Base-by-base conservation (phyloP, 371 early-diverging fungal species). In the Saksenaea oblongispora region DNA sequence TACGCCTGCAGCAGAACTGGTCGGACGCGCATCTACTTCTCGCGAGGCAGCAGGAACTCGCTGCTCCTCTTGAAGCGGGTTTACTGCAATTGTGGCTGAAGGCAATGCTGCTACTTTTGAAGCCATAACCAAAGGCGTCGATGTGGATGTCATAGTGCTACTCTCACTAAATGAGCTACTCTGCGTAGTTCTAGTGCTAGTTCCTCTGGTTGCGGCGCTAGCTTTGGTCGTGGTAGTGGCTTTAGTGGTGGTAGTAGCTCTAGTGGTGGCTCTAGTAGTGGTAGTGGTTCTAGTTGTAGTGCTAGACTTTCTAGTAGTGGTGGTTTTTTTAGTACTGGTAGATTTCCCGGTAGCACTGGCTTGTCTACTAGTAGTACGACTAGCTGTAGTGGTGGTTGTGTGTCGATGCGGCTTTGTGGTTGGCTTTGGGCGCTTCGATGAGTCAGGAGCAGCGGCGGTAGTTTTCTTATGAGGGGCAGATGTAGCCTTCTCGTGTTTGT, bases 291-390 rank as follows among this genome's bases (percentile, higher is more conserved):
- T 60, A 66, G 39, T 41, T 66, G 71, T 13, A 54, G 56, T 37
- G 56, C 62, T 18, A 69, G 47, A 31, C 65, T 64, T 26, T 66
- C 62, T 27, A 69, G 37, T 26, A 72, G 72, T 54, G 36, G 44
- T 24, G 64, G 44, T 51, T 69, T 71, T 34, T 71, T 71, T 1
- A 26, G n/a, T 55, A 58, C 75, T 36, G 36, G 8, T 36, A 5
- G 36, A 13, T 8, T 36, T 5, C 36, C 36, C 13, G 8, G 13
- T 36, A 13, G 13, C n/a, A n/a, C n/a, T 36, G 36, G 36, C 8
- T 36, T 36, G 5, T 8, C 36, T 13, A 36, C 5, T 13, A 13
- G 8, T 13, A 36, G 36, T 8, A 36, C 13, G 36, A 8, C 36
- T 36, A 36, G 8, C 8, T 36, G 36, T 36, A 8, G 36, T 36